Evolutionary conservation across 345 rosid genomes (phyloP), one percentile per base, ranked within the genome.

Genomic region (Mercurialis annua): DNA sequence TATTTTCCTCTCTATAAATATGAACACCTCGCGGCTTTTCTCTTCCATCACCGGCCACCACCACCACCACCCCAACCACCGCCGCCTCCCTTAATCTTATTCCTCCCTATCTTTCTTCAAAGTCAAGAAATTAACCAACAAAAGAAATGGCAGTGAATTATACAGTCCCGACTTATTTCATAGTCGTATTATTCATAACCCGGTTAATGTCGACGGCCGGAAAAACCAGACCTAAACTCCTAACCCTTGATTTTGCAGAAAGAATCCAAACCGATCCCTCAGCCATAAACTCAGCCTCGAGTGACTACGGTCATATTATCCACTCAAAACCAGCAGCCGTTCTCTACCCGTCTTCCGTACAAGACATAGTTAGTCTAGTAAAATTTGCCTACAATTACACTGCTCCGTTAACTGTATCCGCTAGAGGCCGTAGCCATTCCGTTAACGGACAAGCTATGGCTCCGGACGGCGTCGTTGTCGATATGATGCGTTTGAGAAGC

Each of bases 351-450:
- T 70, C 93, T 0, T 77, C 90, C 2, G 29, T 52, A 16, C 31
- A 73, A 1, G 95, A 94, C 71, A 85, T 91, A 2, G 59, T 60
- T 0, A 56, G 77, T 43, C 76, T 94, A 8, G 40, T 94, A 47
- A 76, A 78, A 33, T 70, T 76, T 47, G 71, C 88, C 0, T 71
- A 77, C 80, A 66, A 77, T 15, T 46, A 46, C 52, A 38, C 85
- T 2, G 54, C 66, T 38, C 80, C 83, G 7, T 84, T 89, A 29
- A 12, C 66, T 21, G 74, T 94, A 43, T 87, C 95, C 43, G 99
- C 97, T 9, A 83, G 96, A 78, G 99, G 99, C 64, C 92, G 82
- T 30, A 92, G 95, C 16, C 99, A 93, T 71, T 93, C 97, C 0
- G 88, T 89, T 48, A 82, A 83, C 47, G 99, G 99, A 44, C 99